Percentiles rank a stretch among this genome's conserved stretches.
Evolutionary conservation across 805 yeast species (phyloP).

Genomic region (Candida piceae): DNA sequence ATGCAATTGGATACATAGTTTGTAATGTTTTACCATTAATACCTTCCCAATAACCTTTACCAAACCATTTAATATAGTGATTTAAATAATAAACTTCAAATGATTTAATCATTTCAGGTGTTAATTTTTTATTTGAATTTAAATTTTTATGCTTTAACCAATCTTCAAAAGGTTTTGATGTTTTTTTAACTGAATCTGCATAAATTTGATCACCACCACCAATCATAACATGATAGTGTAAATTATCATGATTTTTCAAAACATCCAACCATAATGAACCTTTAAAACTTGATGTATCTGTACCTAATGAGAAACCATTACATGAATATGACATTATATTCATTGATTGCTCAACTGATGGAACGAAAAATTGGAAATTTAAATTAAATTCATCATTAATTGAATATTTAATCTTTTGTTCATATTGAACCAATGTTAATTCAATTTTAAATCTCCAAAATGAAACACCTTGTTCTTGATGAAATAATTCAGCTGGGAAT

Average conservation of each 20-base stretch:
- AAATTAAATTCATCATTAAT: conserved; percentile 40
- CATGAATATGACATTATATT: conserved; percentile 82
- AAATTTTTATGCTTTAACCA: conserved; percentile 61
- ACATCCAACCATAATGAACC: conserved; percentile 89
- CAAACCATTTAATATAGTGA: conserved; percentile 85
- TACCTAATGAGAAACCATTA: conserved; percentile 79
- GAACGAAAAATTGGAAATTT: conserved; percentile 63
- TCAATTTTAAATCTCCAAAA: conserved; percentile 67
- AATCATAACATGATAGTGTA: conserved; percentile 83
- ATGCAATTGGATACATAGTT: conserved; percentile 62
- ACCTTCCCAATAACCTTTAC: conserved; percentile 82
- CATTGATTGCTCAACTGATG: conserved; percentile 62
- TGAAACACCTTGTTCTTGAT: conserved; percentile 38
- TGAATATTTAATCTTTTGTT: conserved; percentile 59
- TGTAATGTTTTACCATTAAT: conserved; percentile 61
- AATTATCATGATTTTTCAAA: conserved; percentile 52
- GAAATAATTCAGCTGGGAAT: conserved; percentile 42
- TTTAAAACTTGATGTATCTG: conserved; percentile 60
- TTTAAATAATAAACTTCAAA: conserved; percentile 63
- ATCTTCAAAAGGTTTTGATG: conserved; percentile 46
- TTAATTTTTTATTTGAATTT: conserved; percentile 34
- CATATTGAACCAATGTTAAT: conserved; percentile 41
- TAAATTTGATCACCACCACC: conserved; percentile 98
- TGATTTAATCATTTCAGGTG: conserved; percentile 46
- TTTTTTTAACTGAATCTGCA: conserved; percentile 70